Evolutionary conservation across 179 eudicot genomes (phyloP).

Genomic region (Silene vulgaris): DNA sequence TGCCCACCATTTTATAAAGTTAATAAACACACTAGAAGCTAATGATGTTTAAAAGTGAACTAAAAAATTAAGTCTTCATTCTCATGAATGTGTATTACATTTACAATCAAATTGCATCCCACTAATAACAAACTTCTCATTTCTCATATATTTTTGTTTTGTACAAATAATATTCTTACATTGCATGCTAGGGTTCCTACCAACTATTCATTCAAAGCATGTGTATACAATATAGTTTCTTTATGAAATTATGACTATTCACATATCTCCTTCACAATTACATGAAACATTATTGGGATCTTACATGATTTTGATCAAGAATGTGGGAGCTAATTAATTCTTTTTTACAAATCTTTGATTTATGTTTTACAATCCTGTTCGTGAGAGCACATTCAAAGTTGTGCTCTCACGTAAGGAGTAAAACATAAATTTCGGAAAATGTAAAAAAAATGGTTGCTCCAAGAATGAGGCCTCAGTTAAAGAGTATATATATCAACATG

Average conservation of each 20-base stretch:
- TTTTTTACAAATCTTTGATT: neutral
- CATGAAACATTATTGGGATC: conserved; percentile 35
- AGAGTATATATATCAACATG: conserved; percentile 17
- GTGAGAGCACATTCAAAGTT: neutral
- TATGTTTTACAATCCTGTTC: conserved; percentile 2
- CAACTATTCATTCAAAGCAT: conserved; percentile 20
- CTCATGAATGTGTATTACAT: conserved; percentile 24
- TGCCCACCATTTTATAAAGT: conserved; percentile 20
- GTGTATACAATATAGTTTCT: conserved; percentile 9
- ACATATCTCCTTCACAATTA: conserved; percentile 33
- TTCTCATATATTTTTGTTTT: conserved; percentile 18
- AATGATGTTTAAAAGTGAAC: conserved; percentile 21
- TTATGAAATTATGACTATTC: conserved; percentile 23
- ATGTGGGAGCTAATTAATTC: conserved; percentile 17
- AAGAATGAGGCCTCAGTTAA: conserved; percentile 4
- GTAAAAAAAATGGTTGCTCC: neutral
- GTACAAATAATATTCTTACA: conserved; percentile 31
- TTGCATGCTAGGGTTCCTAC: conserved; percentile 25
- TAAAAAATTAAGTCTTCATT: conserved; percentile 21
- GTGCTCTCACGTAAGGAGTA: neutral
- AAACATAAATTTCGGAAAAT: neutral
- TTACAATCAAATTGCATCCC: conserved; percentile 28
- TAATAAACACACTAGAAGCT: conserved; percentile 20
- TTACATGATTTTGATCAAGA: conserved; percentile 26
- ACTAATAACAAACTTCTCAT: conserved; percentile 33